Evolutionary conservation across 2,329 filamentous ascomycete species (phyloP), one percentile per base, ranked within the genome.

Genomic region (Lecanicillium sp.): DNA sequence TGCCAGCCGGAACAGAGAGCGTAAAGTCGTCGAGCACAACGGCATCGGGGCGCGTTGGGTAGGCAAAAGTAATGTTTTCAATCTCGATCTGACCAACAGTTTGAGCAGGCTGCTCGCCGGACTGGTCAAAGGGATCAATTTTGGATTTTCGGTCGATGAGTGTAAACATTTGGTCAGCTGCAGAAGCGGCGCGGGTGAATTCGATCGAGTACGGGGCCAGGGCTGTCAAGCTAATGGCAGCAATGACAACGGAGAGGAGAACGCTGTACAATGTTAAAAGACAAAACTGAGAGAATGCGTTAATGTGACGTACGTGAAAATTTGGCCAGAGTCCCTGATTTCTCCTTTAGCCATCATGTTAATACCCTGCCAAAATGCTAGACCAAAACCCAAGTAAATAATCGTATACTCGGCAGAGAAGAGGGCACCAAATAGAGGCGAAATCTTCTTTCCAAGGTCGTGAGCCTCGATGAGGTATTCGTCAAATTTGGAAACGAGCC

Each of bases 301-400:
- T 7, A 5, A 3, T 6, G 13, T n/a, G 18, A 48, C 56, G 35
- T 42, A 60, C 56, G 55, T 64, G 25, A 68, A 63, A 19, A 68
- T 60, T 9, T 55, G 51, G 9, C 65, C 65, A 5, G 57, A 50
- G 7, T 56, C 48, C 1, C 45, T 29, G 18, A 68, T 60, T 38
- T 65, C 59, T 11, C 62, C 62, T 2, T 48, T 49, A 9, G 53
- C 48, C 13, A 59, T 50, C 53, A 68, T 58, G 19, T 49, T 51
- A 27, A 66, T 48, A 8, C 65, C 65, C 40, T 67, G 64, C 65
- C 65, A 69, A 37, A 68, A 69, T 7, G 62, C 60, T 5, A 69
- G 53, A 2, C 57, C 62, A 33, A 64, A 65, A 9, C 63, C 64
- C 2, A 59, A 50, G 29, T 65, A 67, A 33, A 67, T 60, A 40